Percentiles rank a stretch among this genome's conserved stretches.
Evolutionary conservation across 2,329 filamentous ascomycete species (phyloP).

Genomic region (Chaetomiaceae sp.): DNA sequence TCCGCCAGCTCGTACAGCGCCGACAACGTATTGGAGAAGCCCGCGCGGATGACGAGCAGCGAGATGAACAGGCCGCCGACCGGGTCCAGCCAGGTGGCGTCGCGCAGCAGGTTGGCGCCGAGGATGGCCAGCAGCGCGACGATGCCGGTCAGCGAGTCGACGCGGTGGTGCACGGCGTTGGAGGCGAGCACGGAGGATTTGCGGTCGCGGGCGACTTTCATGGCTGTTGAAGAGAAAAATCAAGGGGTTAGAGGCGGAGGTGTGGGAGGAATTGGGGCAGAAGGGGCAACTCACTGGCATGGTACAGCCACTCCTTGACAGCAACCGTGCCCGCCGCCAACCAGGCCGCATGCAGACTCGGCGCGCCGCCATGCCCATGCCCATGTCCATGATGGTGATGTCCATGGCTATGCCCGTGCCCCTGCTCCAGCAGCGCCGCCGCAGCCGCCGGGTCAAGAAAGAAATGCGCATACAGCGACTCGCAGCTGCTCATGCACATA

Average conservation of each 20-base stretch:
- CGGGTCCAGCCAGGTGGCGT: conserved; percentile 89
- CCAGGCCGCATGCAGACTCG: conserved; percentile 93
- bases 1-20: conserved; percentile 89
- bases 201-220: conserved; percentile 90
- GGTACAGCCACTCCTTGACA: conserved; percentile 95
- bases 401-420: conserved; percentile 54
- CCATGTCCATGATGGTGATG: conserved; percentile 63
- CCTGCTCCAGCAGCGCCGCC: conserved; percentile 46
- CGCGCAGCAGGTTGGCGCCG: conserved; percentile 77
- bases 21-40: conserved; percentile 74
- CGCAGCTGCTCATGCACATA: conserved; percentile 76
- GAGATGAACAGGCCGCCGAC: conserved; percentile 91
- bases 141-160: conserved; percentile 91
- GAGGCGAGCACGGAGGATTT: conserved; percentile 94
- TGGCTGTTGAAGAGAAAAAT: conserved; percentile 48
- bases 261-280: not conserved
- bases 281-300: conserved; percentile 69
- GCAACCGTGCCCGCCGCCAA: conserved; percentile 82
- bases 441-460: conserved; percentile 58
- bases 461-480: conserved; percentile 65
- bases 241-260: not conserved
- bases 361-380: conserved; percentile 41
- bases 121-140: conserved; percentile 86
- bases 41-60: conserved; percentile 85
- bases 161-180: conserved; percentile 92